Percentiles rank a stretch among this genome's conserved stretches.
phyloP scores from a whole-genome alignment of 2,329 filamentous ascomycete species.

The Colletotrichum shisoi region DNA sequence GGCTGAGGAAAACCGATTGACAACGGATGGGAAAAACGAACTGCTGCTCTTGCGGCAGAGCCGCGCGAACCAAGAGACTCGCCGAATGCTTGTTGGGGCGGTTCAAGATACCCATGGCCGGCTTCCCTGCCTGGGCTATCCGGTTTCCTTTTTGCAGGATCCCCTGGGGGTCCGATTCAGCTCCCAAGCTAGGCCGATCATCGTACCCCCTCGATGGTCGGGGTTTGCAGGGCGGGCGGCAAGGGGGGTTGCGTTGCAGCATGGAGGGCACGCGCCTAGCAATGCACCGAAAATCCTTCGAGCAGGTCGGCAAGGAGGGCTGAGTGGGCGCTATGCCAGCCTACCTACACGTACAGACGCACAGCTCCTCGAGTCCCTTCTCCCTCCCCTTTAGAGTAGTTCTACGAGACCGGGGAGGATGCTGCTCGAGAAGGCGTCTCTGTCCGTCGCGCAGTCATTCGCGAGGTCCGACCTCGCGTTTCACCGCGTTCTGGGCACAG shows the following conservation, averaged over 20 bases:
- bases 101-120: background rate
- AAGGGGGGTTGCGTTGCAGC: slow-evolving; percentile 17
- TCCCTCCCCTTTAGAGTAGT: background rate
- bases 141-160: slow-evolving; percentile 7
- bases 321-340: slow-evolving; percentile 9
- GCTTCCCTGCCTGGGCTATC: slow-evolving; percentile 21
- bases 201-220: slow-evolving; percentile 27
- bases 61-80: background rate
- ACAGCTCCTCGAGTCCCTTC: background rate
- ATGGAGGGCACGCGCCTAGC: slow-evolving; percentile 14
- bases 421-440: background rate
- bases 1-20: too few species aligned
- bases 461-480: background rate
- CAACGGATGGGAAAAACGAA: background rate
- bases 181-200: slow-evolving; percentile 20
- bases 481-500: background rate
- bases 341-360: background rate
- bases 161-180: background rate
- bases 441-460: background rate
- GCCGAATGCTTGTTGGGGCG: background rate
- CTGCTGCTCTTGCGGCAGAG: background rate
- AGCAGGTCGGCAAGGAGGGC: slow-evolving; percentile 22
- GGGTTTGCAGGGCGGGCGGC: slow-evolving; percentile 20
- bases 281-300: slow-evolving; percentile 36
- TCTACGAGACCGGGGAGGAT: background rate